Percentiles rank a stretch among this genome's conserved stretches.
These are phyloP conservation scores for Fimicolochytrium jonesii DNA, from an alignment of 192 early-diverging fungal genomes.

Conservation along the genomic window DNA sequence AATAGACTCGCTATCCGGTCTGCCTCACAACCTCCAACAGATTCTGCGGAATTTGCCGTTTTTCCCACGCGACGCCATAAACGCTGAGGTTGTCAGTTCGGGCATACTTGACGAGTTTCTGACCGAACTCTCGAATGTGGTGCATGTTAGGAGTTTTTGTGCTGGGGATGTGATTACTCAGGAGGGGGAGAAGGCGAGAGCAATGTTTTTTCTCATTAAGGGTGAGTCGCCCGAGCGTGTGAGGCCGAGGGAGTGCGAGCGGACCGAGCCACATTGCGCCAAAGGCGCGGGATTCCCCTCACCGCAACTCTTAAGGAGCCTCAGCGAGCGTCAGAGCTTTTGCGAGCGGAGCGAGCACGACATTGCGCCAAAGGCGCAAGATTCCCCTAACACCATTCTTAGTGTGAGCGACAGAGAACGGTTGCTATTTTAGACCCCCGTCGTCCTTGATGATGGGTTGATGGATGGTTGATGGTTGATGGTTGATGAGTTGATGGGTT, in stretches of 20 bases:
- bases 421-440: too few species aligned
- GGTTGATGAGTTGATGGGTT: too few species aligned
- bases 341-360: too few species aligned
- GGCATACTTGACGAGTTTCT: constrained; percentile 27
- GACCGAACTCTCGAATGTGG: constrained; percentile 16
- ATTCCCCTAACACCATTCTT: too few species aligned
- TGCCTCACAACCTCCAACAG: constrained; percentile 21
- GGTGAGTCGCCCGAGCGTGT: background rate
- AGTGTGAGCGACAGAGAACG: too few species aligned
- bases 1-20: constrained; percentile 20
- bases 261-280: too few species aligned
- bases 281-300: too few species aligned
- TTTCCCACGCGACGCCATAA: background rate
- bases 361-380: too few species aligned
- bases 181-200: constrained; percentile 59
- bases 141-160: constrained; percentile 46
- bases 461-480: too few species aligned
- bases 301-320: too few species aligned
- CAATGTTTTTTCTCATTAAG: constrained; percentile 71
- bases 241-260: background rate
- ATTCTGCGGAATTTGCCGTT: constrained; percentile 24
- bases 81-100: background rate
- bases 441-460: too few species aligned
- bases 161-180: constrained; percentile 54
- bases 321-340: background rate